phyloP scores from a whole-genome alignment of 1,284 basidiomycete species.

The Ceratobasidium sp. region DNA sequence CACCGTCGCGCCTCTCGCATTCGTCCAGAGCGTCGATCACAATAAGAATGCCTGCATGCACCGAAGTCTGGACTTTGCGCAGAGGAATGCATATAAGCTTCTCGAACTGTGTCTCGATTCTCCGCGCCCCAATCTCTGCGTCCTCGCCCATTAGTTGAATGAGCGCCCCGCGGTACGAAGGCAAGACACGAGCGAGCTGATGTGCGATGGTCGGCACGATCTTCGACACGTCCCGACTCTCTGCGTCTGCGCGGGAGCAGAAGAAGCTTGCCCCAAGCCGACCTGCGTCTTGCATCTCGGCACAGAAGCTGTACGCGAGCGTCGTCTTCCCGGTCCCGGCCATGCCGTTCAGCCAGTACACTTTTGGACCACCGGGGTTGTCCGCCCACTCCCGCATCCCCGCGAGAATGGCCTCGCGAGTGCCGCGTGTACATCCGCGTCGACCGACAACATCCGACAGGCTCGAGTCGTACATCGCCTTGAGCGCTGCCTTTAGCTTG shows the following conservation, averaged over 20 bases:
- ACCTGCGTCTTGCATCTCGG: no score
- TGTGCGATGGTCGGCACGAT: no score
- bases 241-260: no score
- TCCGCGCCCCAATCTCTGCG: no score
- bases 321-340: constrained; percentile 11
- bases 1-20: background rate
- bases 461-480: background rate
- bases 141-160: no score
- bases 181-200: no score
- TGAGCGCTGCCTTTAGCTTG: no score
- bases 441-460: background rate
- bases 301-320: background rate
- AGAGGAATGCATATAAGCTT: background rate
- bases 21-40: constrained; percentile 15
- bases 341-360: constrained; percentile 10
- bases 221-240: no score
- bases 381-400: background rate
- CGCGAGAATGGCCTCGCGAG: background rate
- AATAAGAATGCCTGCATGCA: background rate
- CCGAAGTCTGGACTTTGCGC: background rate
- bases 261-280: no score
- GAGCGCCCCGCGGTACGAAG: no score
- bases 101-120: background rate
- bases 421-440: background rate
- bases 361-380: background rate